Evolutionary conservation across 805 yeast genomes (phyloP), one percentile per base, ranked within the genome.

Genomic region (Zygoascus tannicola): DNA sequence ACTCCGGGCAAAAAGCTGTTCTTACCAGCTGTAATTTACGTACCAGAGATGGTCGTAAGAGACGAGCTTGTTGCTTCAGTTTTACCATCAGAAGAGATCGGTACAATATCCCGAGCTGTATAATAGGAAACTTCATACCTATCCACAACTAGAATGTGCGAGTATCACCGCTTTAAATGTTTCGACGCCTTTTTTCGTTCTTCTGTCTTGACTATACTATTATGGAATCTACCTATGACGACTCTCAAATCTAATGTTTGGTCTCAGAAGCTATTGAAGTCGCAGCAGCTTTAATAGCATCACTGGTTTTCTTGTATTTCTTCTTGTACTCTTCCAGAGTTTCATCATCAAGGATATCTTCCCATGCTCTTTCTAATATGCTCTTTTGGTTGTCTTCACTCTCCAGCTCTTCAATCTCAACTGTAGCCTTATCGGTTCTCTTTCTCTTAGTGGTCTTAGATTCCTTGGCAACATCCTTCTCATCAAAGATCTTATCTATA

Each of bases 91-190:
- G 96, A 56, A 73, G 97, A 50, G 97, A 90, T 60, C 65, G 94
- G 48, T 90, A 90, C 60, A 90, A 90, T 56, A 90, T 90, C 23
- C 97, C 97, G 18, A 84, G 94, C 60, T 87, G 96, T 63, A 90
- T 88, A 35, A 94, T 90, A 14, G 97, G 97, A 2, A 88, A 90
- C 57, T 88, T 88, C 59, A 86, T 88, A 43, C 97, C 97, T 4
- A 80, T 84, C 28, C 66, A 61, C 36, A n/a, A n/a, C n/a, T n/a
- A n/a, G n/a, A n/a, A n/a, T n/a, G n/a, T n/a, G n/a, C n/a, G n/a
- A n/a, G n/a, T n/a, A n/a, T n/a, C 30, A 26, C 30, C 12, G 10
- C 30, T 26, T 26, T 26, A 26, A 8, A 7, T 26, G 30, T 26
- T 12, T 8, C 12, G 30, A 8, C 30, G 12, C 30, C 12, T 33